phyloP scores from a whole-genome alignment of 495 filamentous ascomycete genomes.

The Margaritispora aquatica region DNA sequence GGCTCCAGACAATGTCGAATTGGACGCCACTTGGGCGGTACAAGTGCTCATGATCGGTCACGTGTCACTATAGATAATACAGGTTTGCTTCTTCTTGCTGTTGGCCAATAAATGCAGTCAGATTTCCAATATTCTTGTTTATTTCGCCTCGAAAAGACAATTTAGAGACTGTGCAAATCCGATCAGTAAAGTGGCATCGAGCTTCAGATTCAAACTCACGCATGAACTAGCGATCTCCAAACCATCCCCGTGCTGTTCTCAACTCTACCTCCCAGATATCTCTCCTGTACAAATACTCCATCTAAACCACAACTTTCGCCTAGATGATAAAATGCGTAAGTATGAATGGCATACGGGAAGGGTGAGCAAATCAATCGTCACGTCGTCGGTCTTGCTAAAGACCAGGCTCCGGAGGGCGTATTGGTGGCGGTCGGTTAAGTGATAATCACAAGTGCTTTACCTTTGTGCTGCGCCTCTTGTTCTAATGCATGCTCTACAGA shows the following conservation, averaged over 20 bases:
- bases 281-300: not conserved
- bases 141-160: too few relatives aligned
- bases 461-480: conserved; percentile 40
- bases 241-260: not conserved
- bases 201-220: not conserved
- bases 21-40: not conserved
- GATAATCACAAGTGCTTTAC: conserved; percentile 51
- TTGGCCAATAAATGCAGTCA: not conserved
- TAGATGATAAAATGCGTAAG: not conserved
- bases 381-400: not conserved
- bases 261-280: not conserved
- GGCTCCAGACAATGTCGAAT: not conserved
- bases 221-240: not conserved
- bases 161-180: too few relatives aligned
- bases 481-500: conserved; percentile 49
- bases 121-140: not conserved
- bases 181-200: not conserved
- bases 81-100: not conserved
- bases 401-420: not conserved
- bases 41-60: not conserved
- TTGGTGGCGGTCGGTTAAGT: not conserved
- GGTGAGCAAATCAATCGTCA: not conserved
- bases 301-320: not conserved
- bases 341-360: not conserved
- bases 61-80: not conserved